Conservation (phyloP, 768 basidiomycete genomes). For the Auricularia heimuer region DNA sequence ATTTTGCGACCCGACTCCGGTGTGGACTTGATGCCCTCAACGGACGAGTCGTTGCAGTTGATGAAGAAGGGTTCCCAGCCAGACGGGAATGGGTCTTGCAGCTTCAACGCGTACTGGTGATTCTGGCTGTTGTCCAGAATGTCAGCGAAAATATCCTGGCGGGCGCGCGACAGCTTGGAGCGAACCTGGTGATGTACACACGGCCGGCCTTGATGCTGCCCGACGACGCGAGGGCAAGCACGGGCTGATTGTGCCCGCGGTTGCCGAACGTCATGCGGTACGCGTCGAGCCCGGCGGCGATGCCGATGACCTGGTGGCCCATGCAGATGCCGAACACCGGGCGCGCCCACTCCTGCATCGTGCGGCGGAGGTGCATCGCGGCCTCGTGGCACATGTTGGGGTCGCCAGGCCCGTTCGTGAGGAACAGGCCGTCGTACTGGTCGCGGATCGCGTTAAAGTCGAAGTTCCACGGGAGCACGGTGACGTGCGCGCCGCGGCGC, state of each 20-base stretch:
- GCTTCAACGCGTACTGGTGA: slow-evolving; percentile 93
- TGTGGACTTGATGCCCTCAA: slow-evolving; percentile 97
- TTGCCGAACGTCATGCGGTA: slow-evolving; percentile 99
- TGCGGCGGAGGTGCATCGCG: slow-evolving; percentile 67
- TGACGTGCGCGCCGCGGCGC: slow-evolving; percentile 83
- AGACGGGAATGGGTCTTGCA: slow-evolving; percentile 89
- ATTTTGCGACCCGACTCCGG: slow-evolving; percentile 77
- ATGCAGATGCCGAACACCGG: slow-evolving; percentile 98
- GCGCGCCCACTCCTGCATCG: slow-evolving; percentile 80
- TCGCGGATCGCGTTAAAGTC: slow-evolving; percentile 91
- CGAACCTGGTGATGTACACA: slow-evolving; percentile 77
- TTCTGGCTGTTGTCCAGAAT: slow-evolving; percentile 50
- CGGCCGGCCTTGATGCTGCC: slow-evolving; percentile 93
- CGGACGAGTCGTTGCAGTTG: slow-evolving; percentile 98
- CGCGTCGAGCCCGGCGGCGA: slow-evolving; percentile 93
- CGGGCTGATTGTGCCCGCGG: slow-evolving; percentile 97
- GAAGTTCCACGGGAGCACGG: slow-evolving; percentile 95
- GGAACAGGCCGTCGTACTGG: slow-evolving; percentile 88
- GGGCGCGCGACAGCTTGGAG: slow-evolving; percentile 14
- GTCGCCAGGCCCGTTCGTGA: slow-evolving; percentile 95
- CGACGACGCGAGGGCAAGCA: slow-evolving; percentile 85
- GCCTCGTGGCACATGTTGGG: slow-evolving; percentile 84
- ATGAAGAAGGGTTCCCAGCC: slow-evolving; percentile 99
- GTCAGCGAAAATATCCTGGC: slow-evolving; percentile 17
- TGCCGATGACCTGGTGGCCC: slow-evolving; percentile 97